Percentiles rank a stretch among this genome's conserved stretches.
Conservation (phyloP, 192 early-diverging fungal species). For the Mortierella antarctica region DNA sequence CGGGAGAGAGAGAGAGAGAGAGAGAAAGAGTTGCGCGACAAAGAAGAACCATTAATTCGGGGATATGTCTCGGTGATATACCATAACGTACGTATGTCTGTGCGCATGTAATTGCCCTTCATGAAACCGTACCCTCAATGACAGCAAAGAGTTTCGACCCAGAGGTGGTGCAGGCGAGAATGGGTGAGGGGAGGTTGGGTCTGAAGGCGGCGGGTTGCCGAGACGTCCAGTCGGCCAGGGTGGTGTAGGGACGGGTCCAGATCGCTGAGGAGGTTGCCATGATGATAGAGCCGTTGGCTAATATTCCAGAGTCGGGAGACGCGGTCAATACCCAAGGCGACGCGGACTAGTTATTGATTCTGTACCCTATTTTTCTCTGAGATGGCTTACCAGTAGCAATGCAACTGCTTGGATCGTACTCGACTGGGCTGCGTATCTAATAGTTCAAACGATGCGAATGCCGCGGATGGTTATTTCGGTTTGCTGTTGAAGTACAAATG, state of each 20-base stretch:
- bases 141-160: constrained; percentile 19
- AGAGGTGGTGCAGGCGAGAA: constrained; percentile 8
- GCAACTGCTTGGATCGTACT: constrained; percentile 14
- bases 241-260: background rate
- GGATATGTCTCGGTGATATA: no score
- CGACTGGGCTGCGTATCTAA: background rate
- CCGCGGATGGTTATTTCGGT: no score
- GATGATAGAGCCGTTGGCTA: constrained; percentile 18
- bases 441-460: background rate
- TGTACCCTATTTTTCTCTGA: no score
- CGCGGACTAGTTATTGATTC: no score
- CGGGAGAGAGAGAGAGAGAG: background rate
- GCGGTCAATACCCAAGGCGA: background rate
- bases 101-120: no score
- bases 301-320: background rate
- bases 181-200: constrained; percentile 9
- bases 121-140: constrained; percentile 7
- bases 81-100: no score
- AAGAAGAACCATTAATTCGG: no score
- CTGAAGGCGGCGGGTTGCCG: constrained; percentile 1
- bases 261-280: background rate
- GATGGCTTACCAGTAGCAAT: background rate
- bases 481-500: no score
- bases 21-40: no score
- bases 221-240: background rate